Evolutionary conservation across 2,329 filamentous ascomycete genomes (phyloP), one percentile per base, ranked within the genome.

Genomic region (Trichoderma gracile): DNA sequence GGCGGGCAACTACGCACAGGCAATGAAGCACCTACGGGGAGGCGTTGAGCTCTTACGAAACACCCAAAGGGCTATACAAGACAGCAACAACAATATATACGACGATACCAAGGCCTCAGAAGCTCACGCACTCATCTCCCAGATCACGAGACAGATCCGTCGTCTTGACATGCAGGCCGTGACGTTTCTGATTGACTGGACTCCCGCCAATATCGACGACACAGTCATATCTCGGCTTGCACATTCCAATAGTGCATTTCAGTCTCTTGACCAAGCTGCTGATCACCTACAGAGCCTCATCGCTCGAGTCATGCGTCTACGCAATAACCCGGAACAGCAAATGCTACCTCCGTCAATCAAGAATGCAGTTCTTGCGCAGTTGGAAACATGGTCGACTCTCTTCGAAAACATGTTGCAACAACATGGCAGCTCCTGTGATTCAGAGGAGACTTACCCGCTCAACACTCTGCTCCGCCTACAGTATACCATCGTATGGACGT

Each of bases 311-410:
- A 57, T 57, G 42, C 19, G 25, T 10, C 25, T 57, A 17, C 54
- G 40, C 17, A 57, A 57, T 21, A 33, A 33, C 30, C 30, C 42
- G 3, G 54, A 15, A 40, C 54, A 57, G 40, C n/a, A 57, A 46
- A 57, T 46, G 42, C 42, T 23, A 7, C 10, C 25, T 10, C 23
- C n/a, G 6, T 46, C 54, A 57, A 21, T 21, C 3, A 57, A 30
- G 17, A 21, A 30, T 12, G 5, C 3, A 9, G 15, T 59, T 40
- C 45, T 59, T 14, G 3, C 1, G 15, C 5, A 59, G 10, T 27
- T 59, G 45, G 45, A 50, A 59, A 50, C 33, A 6, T 59, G 56
- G 56, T 59, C 56, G 25, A 50, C 5, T 17, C 45, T 42, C 56
- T 59, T 59, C 15, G 21, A 50, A 27, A 50, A 42, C 21, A 50